phyloP scores from a whole-genome alignment of 1,284 basidiomycete genomes.

The Vanrija humicola region DNA sequence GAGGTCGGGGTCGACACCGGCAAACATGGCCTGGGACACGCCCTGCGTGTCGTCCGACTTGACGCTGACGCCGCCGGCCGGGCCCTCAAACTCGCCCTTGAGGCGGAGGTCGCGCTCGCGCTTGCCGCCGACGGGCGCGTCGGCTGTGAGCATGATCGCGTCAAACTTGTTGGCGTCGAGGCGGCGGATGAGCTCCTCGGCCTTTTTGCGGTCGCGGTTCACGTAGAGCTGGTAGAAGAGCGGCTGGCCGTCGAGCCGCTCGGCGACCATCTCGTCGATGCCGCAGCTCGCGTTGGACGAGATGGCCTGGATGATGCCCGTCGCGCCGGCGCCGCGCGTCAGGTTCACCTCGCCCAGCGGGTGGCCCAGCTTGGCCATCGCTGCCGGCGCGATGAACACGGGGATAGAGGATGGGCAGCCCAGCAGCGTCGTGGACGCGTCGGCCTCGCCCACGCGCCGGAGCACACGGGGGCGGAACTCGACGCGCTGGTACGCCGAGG shows the following conservation, averaged over 20 bases:
- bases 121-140: slow-evolving; percentile 80
- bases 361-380: slow-evolving; percentile 85
- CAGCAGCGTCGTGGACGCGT: slow-evolving; percentile 71
- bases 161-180: slow-evolving; percentile 61
- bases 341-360: slow-evolving; percentile 83
- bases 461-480: slow-evolving; percentile 79
- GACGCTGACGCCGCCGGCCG: slow-evolving; percentile 35
- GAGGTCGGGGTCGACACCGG: slow-evolving; percentile 41
- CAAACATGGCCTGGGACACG: slow-evolving; percentile 42
- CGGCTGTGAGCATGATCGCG: slow-evolving; percentile 86
- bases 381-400: slow-evolving; percentile 77
- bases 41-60: slow-evolving; percentile 37
- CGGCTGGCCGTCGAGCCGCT: slow-evolving; percentile 47
- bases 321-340: slow-evolving; percentile 64
- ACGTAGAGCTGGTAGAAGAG: slow-evolving; percentile 54
- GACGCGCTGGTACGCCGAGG: slow-evolving; percentile 68
- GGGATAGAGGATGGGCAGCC: slow-evolving; percentile 71
- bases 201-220: slow-evolving; percentile 53
- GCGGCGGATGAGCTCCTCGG: slow-evolving; percentile 61
- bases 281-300: slow-evolving; percentile 50
- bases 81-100: slow-evolving; percentile 46
- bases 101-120: slow-evolving; percentile 67
- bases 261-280: slow-evolving; percentile 55
- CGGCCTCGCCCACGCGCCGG: slow-evolving; percentile 62
- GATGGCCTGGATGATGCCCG: slow-evolving; percentile 69